Conservation (phyloP, 805 yeast genomes). For the Candida glaebosa region DNA sequence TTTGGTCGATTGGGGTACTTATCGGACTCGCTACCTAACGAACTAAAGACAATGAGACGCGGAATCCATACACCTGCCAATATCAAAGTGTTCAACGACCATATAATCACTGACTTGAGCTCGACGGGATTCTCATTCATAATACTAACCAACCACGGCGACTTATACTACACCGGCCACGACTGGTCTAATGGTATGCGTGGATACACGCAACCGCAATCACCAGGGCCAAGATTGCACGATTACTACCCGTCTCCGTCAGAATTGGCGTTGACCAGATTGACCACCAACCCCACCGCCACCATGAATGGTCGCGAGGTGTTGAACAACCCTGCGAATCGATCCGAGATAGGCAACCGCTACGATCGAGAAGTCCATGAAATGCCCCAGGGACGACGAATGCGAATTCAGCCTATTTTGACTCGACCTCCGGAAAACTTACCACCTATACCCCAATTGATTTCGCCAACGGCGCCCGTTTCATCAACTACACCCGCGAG, state of each 20-base stretch:
- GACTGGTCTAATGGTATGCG: slow-evolving; percentile 15
- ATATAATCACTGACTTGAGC: slow-evolving; percentile 43
- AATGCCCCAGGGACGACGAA: slow-evolving; percentile 10
- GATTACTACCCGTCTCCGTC: slow-evolving; percentile 18
- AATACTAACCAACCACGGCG: slow-evolving; percentile 53
- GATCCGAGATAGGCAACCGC: slow-evolving; percentile 2
- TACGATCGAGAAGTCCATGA: slow-evolving; percentile 8
- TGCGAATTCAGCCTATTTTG: slow-evolving; percentile 15
- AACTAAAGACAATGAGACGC: slow-evolving; percentile 13
- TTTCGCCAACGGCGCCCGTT: neutral
- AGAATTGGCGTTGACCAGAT: slow-evolving; percentile 6
- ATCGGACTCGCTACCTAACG: slow-evolving; percentile 21
- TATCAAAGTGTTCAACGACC: slow-evolving; percentile 31
- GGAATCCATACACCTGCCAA: slow-evolving; percentile 38
- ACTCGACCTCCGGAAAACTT: slow-evolving; percentile 20
- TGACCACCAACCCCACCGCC: neutral
- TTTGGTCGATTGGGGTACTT: slow-evolving; percentile 48
- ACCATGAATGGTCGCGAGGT: slow-evolving; percentile 5
- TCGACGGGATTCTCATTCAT: slow-evolving; percentile 68
- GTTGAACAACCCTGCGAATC: slow-evolving; percentile 2
- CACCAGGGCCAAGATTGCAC: slow-evolving; percentile 27
- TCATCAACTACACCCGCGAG: too few species aligned
- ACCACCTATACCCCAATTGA: slow-evolving; percentile 9
- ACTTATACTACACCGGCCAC: slow-evolving; percentile 51
- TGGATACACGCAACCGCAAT: slow-evolving; percentile 8